Conservation (phyloP, 257 asterid genomes). For the Echium plantagineum region DNA sequence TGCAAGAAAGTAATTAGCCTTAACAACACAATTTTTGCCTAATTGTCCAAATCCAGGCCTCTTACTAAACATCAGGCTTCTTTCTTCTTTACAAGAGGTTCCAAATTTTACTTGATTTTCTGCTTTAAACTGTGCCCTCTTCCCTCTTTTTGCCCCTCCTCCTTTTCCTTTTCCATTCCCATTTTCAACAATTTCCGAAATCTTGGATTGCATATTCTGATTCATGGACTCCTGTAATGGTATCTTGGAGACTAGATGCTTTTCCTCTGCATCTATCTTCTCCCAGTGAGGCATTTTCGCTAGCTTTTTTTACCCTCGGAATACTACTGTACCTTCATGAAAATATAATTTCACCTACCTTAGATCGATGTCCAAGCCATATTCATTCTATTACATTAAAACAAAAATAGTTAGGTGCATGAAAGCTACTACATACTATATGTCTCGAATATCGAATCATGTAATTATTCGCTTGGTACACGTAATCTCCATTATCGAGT, state of each 20-base stretch:
- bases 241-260: slow-evolving; percentile 17
- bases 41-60: slow-evolving; percentile 31
- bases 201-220: slow-evolving; percentile 16
- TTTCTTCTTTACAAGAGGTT: slow-evolving; percentile 13
- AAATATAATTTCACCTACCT: slow-evolving; percentile 2
- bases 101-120: slow-evolving; percentile 8
- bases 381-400: not conserved
- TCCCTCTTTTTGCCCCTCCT: slow-evolving; percentile 23
- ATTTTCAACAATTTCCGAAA: slow-evolving; percentile 8
- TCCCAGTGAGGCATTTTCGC: slow-evolving; percentile 28
- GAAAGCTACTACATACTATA: too few species aligned
- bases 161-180: slow-evolving; percentile 14
- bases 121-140: slow-evolving; percentile 13
- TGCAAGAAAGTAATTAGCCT: slow-evolving; percentile 40
- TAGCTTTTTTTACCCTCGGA: not conserved
- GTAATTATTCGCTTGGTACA: too few species aligned
- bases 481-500: too few species aligned
- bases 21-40: slow-evolving; percentile 29
- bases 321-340: slow-evolving; percentile 12
- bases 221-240: slow-evolving; percentile 28
- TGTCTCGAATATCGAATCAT: too few species aligned
- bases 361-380: slow-evolving; percentile 1
- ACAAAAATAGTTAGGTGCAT: too few species aligned
- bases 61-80: slow-evolving; percentile 14
- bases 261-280: slow-evolving; percentile 18